Percentiles rank a stretch among this genome's conserved stretches.
Conservation (phyloP, 371 early-diverging fungal genomes). For the Apophysomyces sp. region DNA sequence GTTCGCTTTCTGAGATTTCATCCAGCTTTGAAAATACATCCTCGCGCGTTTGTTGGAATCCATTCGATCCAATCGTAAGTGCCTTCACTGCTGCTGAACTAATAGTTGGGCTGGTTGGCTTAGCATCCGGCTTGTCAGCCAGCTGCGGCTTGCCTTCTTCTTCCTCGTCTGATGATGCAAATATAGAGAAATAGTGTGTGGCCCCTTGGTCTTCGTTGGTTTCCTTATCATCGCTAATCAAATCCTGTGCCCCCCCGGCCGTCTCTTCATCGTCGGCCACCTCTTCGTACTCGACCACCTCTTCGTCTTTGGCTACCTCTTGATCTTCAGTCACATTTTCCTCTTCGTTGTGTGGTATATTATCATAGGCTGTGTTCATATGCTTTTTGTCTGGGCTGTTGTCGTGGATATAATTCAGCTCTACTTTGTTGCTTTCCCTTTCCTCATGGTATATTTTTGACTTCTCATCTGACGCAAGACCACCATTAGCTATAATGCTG, state of each 20-base stretch:
- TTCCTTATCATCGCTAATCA: background rate
- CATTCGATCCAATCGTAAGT: background rate
- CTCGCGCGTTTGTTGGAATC: background rate
- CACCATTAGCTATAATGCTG: no score
- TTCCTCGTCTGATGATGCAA: background rate
- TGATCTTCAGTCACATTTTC: no score
- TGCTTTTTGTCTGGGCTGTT: background rate
- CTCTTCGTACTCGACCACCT: background rate
- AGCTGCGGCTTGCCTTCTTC: background rate
- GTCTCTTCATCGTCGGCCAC: background rate
- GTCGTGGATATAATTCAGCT: background rate
- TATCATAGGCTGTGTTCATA: background rate
- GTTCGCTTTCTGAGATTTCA: conserved; percentile 6
- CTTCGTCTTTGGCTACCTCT: background rate
- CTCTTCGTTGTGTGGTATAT: background rate
- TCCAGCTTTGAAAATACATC: background rate
- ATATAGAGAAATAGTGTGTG: conserved; percentile 5
- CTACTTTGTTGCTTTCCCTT: background rate
- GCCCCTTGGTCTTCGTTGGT: background rate
- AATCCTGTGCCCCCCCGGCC: background rate
- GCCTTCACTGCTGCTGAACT: background rate
- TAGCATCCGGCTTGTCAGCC: background rate
- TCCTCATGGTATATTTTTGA: background rate
- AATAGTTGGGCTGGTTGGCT: background rate
- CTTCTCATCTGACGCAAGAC: no score